Conservation (phyloP, 306 rosid genomes). For the Canavalia gladiata region DNA sequence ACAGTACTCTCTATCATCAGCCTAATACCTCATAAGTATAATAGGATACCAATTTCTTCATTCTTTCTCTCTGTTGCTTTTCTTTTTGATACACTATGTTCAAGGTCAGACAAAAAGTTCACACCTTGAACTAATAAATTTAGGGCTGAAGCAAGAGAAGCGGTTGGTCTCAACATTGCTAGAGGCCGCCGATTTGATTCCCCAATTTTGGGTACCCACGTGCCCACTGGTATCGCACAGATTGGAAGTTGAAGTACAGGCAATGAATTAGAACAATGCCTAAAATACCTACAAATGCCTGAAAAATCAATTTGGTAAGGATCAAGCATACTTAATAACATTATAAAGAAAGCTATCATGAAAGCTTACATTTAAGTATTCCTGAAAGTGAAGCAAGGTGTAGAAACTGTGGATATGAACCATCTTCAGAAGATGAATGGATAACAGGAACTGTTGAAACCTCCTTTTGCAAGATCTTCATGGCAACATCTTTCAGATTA, state of each 20-base stretch:
- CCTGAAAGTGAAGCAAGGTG: constrained; percentile 97
- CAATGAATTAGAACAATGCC: constrained; percentile 76
- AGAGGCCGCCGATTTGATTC: constrained; percentile 80
- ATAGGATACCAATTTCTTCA: constrained; percentile 45
- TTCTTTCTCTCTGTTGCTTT: constrained; percentile 40
- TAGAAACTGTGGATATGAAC: constrained; percentile 83
- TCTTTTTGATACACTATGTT: constrained; percentile 47
- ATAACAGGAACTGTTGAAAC: constrained; percentile 90
- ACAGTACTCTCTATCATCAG: constrained; percentile 43
- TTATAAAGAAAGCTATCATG: constrained; percentile 25
- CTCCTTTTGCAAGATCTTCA: constrained; percentile 80
- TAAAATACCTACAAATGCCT: constrained; percentile 96
- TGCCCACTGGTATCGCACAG: constrained; percentile 81
- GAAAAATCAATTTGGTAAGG: constrained; percentile 67
- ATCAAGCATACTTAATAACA: constrained; percentile 33
- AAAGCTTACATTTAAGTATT: constrained; percentile 79
- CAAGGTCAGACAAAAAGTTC: constrained; percentile 50
- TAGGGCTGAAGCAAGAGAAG: constrained; percentile 86
- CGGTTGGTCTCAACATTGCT: constrained; percentile 84
- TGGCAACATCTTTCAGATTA: constrained; percentile 82
- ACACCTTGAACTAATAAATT: constrained; percentile 87
- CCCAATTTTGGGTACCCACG: constrained; percentile 97
- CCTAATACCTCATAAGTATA: constrained; percentile 48
- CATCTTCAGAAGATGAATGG: constrained; percentile 83
- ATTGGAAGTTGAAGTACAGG: constrained; percentile 90